phyloP scores from a whole-genome alignment of 306 rosid genomes.

The Sicyos baderoa region DNA sequence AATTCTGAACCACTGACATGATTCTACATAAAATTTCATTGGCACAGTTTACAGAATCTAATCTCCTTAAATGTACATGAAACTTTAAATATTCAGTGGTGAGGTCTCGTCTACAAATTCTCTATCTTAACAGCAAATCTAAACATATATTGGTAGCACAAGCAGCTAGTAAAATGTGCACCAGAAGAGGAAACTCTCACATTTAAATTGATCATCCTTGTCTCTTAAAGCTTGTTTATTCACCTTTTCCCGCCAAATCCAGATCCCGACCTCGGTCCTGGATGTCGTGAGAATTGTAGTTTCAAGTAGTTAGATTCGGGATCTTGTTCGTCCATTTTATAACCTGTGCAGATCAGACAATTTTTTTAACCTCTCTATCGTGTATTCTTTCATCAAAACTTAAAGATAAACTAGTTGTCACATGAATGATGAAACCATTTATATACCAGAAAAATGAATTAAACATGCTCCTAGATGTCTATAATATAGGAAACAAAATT shows the following conservation, averaged over 20 bases:
- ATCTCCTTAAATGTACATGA: constrained; percentile 12
- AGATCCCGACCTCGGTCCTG: constrained; percentile 74
- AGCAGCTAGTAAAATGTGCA: constrained; percentile 15
- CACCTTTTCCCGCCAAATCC: constrained; percentile 62
- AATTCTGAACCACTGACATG: constrained; percentile 10
- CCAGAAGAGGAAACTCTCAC: not conserved
- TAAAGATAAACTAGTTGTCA: not conserved
- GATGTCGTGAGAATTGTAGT: constrained; percentile 82
- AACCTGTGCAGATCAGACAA: constrained; percentile 43
- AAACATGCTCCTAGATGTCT: constrained; percentile 1
- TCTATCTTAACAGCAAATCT: constrained; percentile 11
- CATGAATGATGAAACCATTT: not conserved
- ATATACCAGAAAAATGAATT: not conserved
- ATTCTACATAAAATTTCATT: constrained; percentile 14
- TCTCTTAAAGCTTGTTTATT: constrained; percentile 21
- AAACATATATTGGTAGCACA: not conserved
- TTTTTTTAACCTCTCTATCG: constrained; percentile 26
- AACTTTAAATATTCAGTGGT: constrained; percentile 8
- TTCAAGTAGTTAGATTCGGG: constrained; percentile 57
- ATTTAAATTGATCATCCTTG: constrained; percentile 5
- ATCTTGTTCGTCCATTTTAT: constrained; percentile 59
- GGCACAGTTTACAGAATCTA: constrained; percentile 10
- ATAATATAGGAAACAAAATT: not conserved
- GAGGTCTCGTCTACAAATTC: constrained; percentile 11
- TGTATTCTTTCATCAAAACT: not conserved